Percentiles rank a stretch among this genome's conserved stretches.
Evolutionary conservation across 2,329 filamentous ascomycete genomes (phyloP).

Genomic region (Colletotrichum orchidophilum): DNA sequence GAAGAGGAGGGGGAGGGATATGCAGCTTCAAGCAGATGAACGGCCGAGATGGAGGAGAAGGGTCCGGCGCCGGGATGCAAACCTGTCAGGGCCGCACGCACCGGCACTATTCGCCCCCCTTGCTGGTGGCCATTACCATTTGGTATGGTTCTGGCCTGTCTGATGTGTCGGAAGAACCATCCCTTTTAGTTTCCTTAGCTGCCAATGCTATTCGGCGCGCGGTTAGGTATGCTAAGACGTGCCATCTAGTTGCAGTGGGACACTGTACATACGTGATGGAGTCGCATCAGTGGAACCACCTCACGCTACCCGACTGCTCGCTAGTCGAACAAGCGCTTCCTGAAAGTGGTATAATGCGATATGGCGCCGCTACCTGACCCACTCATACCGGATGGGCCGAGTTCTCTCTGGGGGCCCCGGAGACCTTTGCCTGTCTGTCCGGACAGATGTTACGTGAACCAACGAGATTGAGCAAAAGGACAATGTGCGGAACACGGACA

Average conservation of each 20-base stretch:
- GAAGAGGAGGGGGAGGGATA: background rate
- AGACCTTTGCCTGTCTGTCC: background rate
- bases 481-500: background rate
- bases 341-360: background rate
- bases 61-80: background rate
- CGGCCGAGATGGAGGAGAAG: background rate
- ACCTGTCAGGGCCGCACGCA: conserved; percentile 4
- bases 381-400: background rate
- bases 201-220: background rate
- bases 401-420: background rate
- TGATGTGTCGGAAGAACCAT: background rate
- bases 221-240: background rate
- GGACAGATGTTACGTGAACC: background rate
- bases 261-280: background rate
- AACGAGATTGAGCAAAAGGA: background rate
- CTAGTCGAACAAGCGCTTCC: background rate
- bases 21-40: background rate
- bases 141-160: background rate
- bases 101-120: background rate
- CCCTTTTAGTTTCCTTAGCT: background rate
- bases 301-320: background rate
- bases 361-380: background rate
- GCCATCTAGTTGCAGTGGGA: background rate
- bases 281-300: background rate
- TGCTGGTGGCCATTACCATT: background rate